These are phyloP conservation scores for Dactylellina leptospora DNA, from an alignment of 2,329 filamentous ascomycete species.

Conservation along the genomic window DNA sequence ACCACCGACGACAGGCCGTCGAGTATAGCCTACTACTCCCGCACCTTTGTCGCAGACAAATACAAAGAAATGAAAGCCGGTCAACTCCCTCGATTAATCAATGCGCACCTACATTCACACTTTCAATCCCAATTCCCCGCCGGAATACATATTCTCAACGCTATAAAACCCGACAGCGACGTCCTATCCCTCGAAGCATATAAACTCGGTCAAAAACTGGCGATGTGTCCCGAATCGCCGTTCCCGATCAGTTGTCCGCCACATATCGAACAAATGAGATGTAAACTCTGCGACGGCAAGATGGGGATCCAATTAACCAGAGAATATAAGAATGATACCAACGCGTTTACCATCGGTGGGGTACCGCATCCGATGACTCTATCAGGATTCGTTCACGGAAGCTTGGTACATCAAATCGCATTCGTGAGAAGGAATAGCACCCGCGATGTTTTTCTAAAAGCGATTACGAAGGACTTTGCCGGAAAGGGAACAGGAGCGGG, in stretches of 20 bases:
- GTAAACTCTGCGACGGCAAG: slow-evolving; percentile 77
- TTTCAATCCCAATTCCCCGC: slow-evolving; percentile 82
- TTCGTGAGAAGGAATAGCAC: slow-evolving; percentile 74
- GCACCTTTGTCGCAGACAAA: slow-evolving; percentile 68
- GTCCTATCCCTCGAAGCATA: slow-evolving; percentile 74
- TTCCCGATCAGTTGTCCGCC: slow-evolving; percentile 83
- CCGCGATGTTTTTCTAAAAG: slow-evolving; percentile 81
- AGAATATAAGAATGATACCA: slow-evolving; percentile 70
- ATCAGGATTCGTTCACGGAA: slow-evolving; percentile 68
- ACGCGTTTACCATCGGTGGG: slow-evolving; percentile 80
- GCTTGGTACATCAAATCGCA: slow-evolving; percentile 69
- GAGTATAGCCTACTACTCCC: slow-evolving; percentile 80
- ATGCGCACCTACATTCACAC: slow-evolving; percentile 81
- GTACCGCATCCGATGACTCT: slow-evolving; percentile 93
- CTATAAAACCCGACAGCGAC: slow-evolving; percentile 77
- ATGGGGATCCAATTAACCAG: slow-evolving; percentile 71
- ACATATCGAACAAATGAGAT: slow-evolving; percentile 71
- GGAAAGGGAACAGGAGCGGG: slow-evolving; percentile 70
- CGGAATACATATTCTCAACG: slow-evolving; percentile 84
- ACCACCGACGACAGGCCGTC: slow-evolving; percentile 70
- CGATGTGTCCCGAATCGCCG: slow-evolving; percentile 77
- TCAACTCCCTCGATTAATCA: slow-evolving; percentile 78
- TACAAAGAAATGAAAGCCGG: slow-evolving; percentile 69
- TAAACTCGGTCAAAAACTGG: slow-evolving; percentile 77
- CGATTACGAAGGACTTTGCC: slow-evolving; percentile 75